Percentiles rank a stretch among this genome's conserved stretches.
Evolutionary conservation across 305 asterid species (phyloP).

Genomic region (Solanum hybrid): DNA sequence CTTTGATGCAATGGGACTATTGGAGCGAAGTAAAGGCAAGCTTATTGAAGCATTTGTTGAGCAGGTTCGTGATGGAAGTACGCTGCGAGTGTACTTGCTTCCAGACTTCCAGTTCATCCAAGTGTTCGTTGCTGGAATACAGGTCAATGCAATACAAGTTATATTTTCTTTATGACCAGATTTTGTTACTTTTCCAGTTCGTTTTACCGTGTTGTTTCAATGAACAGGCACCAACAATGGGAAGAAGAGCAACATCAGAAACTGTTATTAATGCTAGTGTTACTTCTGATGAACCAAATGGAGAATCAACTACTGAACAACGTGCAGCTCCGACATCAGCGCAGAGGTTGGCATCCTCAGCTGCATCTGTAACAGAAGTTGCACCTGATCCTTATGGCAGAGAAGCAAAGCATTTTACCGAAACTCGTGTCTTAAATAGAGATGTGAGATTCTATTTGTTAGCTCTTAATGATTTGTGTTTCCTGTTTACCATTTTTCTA

Average conservation of each 20-base stretch:
- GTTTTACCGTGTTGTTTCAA: not conserved
- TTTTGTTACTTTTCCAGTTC: not conserved
- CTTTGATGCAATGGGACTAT: slow-evolving; percentile 76
- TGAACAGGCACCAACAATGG: slow-evolving; percentile 86
- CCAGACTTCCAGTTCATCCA: slow-evolving; percentile 87
- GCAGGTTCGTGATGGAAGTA: slow-evolving; percentile 95
- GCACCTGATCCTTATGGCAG: slow-evolving; percentile 83
- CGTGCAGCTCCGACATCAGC: slow-evolving; percentile 88
- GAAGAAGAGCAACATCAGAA: slow-evolving; percentile 69
- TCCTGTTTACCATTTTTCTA: not conserved
- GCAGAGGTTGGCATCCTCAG: slow-evolving; percentile 72
- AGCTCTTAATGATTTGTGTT: not conserved
- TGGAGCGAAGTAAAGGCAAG: slow-evolving; percentile 65
- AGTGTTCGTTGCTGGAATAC: slow-evolving; percentile 92
- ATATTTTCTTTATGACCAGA: not conserved
- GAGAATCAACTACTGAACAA: slow-evolving; percentile 46
- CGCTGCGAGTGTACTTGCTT: slow-evolving; percentile 85
- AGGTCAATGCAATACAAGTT: slow-evolving; percentile 35
- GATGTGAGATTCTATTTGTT: slow-evolving; percentile 46
- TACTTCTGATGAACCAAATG: slow-evolving; percentile 57
- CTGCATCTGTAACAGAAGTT: slow-evolving; percentile 57
- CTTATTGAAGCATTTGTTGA: slow-evolving; percentile 93
- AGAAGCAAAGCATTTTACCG: slow-evolving; percentile 97
- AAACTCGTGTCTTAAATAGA: slow-evolving; percentile 88
- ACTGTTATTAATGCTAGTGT: slow-evolving; percentile 28